Percentiles rank a stretch among this genome's conserved stretches.
phyloP scores from a whole-genome alignment of 2,329 filamentous ascomycete genomes.

The Fusarium neocosmosporiellum region DNA sequence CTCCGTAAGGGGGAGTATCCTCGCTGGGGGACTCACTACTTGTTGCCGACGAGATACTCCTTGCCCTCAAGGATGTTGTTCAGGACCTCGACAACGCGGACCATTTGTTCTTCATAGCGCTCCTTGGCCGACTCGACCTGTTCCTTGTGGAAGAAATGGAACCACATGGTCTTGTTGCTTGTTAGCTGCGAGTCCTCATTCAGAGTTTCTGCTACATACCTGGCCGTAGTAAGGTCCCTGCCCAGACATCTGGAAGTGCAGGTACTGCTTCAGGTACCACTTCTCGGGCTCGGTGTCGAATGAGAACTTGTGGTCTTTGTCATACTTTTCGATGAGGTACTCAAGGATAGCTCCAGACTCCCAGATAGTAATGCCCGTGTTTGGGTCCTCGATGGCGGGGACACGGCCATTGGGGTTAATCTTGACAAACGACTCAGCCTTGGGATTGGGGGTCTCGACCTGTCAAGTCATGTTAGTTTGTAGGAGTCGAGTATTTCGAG shows the following conservation, averaged over 20 bases:
- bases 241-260: conserved; percentile 53
- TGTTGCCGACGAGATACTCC: conserved; percentile 51
- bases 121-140: conserved; percentile 45
- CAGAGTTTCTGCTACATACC: not conserved
- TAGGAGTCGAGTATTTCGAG: not conserved
- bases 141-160: conserved; percentile 34
- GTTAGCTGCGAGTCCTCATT: not conserved
- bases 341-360: conserved; percentile 45
- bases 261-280: conserved; percentile 44
- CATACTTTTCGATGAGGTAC: conserved; percentile 43
- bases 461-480: conserved; percentile 1
- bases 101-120: conserved; percentile 46
- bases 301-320: conserved; percentile 44
- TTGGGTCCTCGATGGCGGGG: conserved; percentile 49
- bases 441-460: conserved; percentile 40
- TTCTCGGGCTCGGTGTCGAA: not conserved
- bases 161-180: conserved; percentile 43
- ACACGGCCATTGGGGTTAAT: conserved; percentile 51
- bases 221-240: conserved; percentile 53
- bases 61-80: conserved; percentile 48
- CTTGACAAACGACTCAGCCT: conserved; percentile 37
- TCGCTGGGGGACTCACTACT: conserved; percentile 38
- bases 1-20: not conserved
- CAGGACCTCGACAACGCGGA: conserved; percentile 48
- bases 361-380: conserved; percentile 48